phyloP scores from a whole-genome alignment of 371 early-diverging fungal species.

The Synchytrium microbalum region DNA sequence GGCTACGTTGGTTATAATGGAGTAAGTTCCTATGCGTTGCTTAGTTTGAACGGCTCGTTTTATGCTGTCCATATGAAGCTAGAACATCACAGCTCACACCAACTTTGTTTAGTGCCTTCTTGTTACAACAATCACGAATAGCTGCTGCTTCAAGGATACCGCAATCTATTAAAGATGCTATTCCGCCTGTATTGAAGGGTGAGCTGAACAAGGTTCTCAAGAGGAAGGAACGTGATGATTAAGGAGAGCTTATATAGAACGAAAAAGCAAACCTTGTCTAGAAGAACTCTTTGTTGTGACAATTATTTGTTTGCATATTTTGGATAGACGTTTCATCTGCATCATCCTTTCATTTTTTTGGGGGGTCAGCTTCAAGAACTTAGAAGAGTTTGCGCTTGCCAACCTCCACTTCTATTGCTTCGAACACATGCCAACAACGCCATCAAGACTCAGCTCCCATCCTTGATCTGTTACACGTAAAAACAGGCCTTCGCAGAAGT shows the following conservation, averaged over 20 bases:
- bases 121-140: constrained; percentile 10
- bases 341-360: too few relatives aligned
- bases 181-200: constrained; percentile 1
- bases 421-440: too few relatives aligned
- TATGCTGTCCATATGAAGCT: background rate
- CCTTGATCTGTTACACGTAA: too few relatives aligned
- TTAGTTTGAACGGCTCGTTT: background rate
- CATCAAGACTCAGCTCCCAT: too few relatives aligned
- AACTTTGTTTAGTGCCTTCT: constrained; percentile 1
- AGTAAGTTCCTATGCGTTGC: constrained; percentile 33
- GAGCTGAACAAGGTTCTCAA: background rate
- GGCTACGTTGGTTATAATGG: constrained; percentile 91
- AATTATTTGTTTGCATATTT: too few relatives aligned
- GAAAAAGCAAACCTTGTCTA: background rate
- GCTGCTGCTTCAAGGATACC: constrained; percentile 8
- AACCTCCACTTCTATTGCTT: too few relatives aligned
- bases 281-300: too few relatives aligned
- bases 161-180: background rate
- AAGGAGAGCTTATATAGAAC: background rate
- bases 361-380: too few relatives aligned
- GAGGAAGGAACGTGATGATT: constrained; percentile 4
- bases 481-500: too few relatives aligned
- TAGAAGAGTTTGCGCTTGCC: too few relatives aligned
- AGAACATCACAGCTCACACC: background rate
- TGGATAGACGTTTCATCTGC: too few relatives aligned